A percentile compares a stretch with the other conserved stretches of the same genome.
Conservation (phyloP, 2,329 filamentous ascomycete species). For the Epichloe gansuensis region DNA sequence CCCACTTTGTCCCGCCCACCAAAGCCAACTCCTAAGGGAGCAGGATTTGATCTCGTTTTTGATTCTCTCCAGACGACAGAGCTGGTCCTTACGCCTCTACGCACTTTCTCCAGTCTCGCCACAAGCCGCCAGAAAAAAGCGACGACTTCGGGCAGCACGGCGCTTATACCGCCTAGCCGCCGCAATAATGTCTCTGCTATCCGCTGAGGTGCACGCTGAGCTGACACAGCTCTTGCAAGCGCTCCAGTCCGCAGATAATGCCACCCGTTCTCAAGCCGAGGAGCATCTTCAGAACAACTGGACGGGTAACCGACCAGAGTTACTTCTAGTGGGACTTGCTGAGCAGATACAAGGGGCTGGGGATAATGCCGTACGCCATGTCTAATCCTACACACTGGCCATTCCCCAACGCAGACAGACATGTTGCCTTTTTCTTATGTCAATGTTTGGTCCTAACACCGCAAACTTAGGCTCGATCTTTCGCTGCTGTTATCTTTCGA, state of each 20-base stretch:
- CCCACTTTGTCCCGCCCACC: constrained; percentile 14
- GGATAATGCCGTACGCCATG: constrained; percentile 49
- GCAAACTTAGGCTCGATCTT: constrained; percentile 62
- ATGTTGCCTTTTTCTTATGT: not conserved
- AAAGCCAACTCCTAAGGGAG: constrained; percentile 8
- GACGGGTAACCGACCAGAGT: constrained; percentile 68
- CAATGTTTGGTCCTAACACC: constrained; percentile 1
- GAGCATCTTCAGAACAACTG: constrained; percentile 85
- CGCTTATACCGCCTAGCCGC: constrained; percentile 13
- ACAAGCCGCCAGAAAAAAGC: constrained; percentile 4
- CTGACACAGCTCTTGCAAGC: constrained; percentile 78
- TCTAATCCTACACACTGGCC: not conserved
- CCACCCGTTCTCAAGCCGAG: constrained; percentile 72
- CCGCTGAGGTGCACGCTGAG: constrained; percentile 72
- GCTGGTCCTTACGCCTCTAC: not conserved
- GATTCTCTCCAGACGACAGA: not conserved
- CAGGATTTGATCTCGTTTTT: constrained; percentile 7
- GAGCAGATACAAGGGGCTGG: constrained; percentile 79
- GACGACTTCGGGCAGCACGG: constrained; percentile 10
- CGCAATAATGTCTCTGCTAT: constrained; percentile 62
- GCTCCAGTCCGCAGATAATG: constrained; percentile 83
- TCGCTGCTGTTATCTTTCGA: constrained; percentile 87
- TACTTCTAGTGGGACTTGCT: constrained; percentile 84
- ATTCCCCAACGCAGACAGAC: not conserved
- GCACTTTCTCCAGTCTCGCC: not conserved